Percentiles rank a stretch among this genome's conserved stretches.
Evolutionary conservation across 1,139 yeast species (phyloP).

Genomic region (Saccharomycopsis crataegensis): DNA sequence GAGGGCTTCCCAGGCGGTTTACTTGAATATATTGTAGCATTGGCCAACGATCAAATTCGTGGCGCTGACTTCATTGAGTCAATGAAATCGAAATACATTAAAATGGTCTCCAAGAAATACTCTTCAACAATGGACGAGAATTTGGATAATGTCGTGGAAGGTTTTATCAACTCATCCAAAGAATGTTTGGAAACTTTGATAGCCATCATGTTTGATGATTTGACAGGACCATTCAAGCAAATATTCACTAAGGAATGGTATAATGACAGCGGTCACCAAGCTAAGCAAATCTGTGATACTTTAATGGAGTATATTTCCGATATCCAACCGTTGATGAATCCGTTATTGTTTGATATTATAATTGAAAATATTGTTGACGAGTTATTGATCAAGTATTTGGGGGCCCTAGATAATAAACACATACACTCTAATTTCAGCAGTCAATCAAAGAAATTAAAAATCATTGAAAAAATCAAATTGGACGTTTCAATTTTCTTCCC

Average conservation of each 20-base stretch:
- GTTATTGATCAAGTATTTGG: conserved; percentile 39
- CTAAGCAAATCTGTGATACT: conserved; percentile 59
- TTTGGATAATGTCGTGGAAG: conserved; percentile 60
- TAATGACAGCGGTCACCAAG: conserved; percentile 39
- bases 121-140: conserved; percentile 47
- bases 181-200: conserved; percentile 57
- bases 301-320: conserved; percentile 70
- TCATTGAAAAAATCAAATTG: conserved; percentile 50
- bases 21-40: conserved; percentile 73
- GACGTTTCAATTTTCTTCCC: conserved; percentile 65
- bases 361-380: conserved; percentile 46
- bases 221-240: conserved; percentile 39
- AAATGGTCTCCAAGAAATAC: conserved; percentile 60
- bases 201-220: conserved; percentile 67
- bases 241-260: conserved; percentile 46
- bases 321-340: conserved; percentile 40
- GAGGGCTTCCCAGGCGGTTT: conserved; percentile 65
- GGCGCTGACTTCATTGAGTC: conserved; percentile 78
- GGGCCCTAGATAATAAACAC: conserved; percentile 36
- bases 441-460: conserved; percentile 39
- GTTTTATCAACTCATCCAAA: conserved; percentile 71
- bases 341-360: conserved; percentile 44
- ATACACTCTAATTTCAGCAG: conserved; percentile 30
- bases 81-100: conserved; percentile 56
- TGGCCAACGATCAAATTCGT: conserved; percentile 83